Conservation (phyloP, 1,139 yeast species). For the Geotrichum siamense region DNA sequence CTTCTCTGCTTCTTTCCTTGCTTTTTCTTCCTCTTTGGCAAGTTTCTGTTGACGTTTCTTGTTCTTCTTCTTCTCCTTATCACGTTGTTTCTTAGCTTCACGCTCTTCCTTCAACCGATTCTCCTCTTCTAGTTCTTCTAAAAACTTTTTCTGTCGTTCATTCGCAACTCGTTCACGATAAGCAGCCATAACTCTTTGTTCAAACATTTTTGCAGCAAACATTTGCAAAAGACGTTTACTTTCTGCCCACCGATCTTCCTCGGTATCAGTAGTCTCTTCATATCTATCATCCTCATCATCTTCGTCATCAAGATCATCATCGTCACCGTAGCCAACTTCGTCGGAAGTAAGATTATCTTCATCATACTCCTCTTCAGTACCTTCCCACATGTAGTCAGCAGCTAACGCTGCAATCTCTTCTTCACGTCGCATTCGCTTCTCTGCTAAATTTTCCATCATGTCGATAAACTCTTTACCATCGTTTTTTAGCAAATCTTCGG, state of each 20-base stretch:
- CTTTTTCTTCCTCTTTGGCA: conserved; percentile 70
- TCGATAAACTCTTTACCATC: conserved; percentile 70
- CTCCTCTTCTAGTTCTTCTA: conserved; percentile 76
- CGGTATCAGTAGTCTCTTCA: conserved; percentile 42
- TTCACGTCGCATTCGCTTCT: conserved; percentile 48
- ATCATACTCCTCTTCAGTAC: conserved; percentile 35
- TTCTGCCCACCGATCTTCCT: conserved; percentile 64
- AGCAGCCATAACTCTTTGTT: conserved; percentile 61
- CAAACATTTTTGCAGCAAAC: conserved; percentile 67
- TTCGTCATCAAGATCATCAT: conserved; percentile 22
- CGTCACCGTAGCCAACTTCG: conserved; percentile 25
- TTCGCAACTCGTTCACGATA: conserved; percentile 68
- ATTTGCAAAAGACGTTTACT: conserved; percentile 69
- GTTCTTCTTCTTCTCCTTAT: conserved; percentile 71
- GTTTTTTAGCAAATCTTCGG: conserved; percentile 67
- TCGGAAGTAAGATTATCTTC: conserved; percentile 29
- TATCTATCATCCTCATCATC: conserved; percentile 28
- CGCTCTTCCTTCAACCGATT: conserved; percentile 60
- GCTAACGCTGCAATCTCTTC: conserved; percentile 34
- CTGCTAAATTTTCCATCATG: conserved; percentile 68
- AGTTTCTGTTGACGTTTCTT: conserved; percentile 62
- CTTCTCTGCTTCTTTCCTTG: conserved; percentile 52
- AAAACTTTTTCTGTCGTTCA: conserved; percentile 62
- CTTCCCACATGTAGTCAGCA: conserved; percentile 35
- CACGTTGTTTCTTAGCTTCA: conserved; percentile 62